These are phyloP conservation scores for Punctularia strigosozonata DNA, from an alignment of 768 basidiomycete species.

Conservation along the genomic window DNA sequence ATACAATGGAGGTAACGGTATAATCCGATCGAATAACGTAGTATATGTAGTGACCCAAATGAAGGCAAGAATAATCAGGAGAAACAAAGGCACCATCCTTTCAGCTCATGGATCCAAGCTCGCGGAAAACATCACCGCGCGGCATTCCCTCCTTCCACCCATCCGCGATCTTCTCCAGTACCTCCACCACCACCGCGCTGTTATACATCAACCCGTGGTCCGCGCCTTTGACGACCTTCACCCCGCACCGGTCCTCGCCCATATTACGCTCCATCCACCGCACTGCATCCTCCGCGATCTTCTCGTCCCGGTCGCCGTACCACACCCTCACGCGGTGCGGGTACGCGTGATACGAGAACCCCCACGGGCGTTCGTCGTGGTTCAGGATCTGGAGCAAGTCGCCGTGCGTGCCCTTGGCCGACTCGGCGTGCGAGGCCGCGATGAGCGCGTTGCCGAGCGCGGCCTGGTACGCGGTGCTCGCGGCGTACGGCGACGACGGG, in stretches of 20 bases:
- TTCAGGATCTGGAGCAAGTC: constrained; percentile 91
- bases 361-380: constrained; percentile 81
- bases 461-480: constrained; percentile 43
- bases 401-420: constrained; percentile 78
- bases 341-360: constrained; percentile 78
- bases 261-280: constrained; percentile 87
- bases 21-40: no score
- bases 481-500: constrained; percentile 15
- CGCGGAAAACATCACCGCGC: no score
- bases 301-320: constrained; percentile 92
- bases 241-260: constrained; percentile 59
- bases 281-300: constrained; percentile 84
- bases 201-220: constrained; percentile 94
- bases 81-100: no score
- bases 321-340: constrained; percentile 71
- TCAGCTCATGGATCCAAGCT: no score
- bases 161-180: constrained; percentile 57
- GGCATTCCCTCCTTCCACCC: constrained; percentile 20
- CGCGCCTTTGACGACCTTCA: constrained; percentile 78
- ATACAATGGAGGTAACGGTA: no score
- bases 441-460: constrained; percentile 83
- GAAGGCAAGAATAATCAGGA: no score
- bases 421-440: constrained; percentile 92
- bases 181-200: constrained; percentile 77
- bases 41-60: no score